Evolutionary conservation across 495 filamentous ascomycete species (phyloP).

Genomic region (Annulohypoxylon stygium): DNA sequence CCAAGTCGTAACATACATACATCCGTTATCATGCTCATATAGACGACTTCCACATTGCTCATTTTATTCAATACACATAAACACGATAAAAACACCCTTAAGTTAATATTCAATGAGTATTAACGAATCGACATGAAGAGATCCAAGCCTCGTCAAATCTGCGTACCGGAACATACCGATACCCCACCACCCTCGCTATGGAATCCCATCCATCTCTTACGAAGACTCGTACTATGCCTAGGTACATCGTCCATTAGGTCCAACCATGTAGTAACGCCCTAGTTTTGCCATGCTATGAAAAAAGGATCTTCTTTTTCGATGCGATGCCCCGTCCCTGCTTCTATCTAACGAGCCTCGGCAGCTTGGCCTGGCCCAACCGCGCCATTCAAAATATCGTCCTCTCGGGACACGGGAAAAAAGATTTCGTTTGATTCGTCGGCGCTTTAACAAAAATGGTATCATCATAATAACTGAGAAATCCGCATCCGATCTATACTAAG

Average conservation of each 20-base stretch:
- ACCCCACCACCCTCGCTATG: not conserved
- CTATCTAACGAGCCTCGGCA: conserved; percentile 10
- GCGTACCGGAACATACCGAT: not conserved
- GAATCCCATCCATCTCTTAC: not conserved
- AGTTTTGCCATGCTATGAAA: conserved; percentile 27
- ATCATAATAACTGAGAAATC: conserved; percentile 43
- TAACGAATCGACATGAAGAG: conserved; percentile 16
- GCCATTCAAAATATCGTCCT: conserved; percentile 6
- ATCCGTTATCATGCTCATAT: not conserved
- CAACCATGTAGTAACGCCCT: conserved; percentile 21
- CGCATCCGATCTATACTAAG: conserved; percentile 30
- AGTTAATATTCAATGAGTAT: conserved; percentile 12
- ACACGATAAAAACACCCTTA: not conserved
- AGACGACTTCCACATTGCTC: not conserved
- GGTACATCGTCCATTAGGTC: conserved; percentile 12
- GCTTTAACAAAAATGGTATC: conserved; percentile 44
- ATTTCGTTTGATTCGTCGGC: conserved; percentile 25
- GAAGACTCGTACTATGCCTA: not conserved
- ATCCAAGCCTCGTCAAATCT: conserved; percentile 22
- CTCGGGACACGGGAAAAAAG: not conserved
- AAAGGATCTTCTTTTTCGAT: not conserved
- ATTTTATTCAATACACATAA: not conserved
- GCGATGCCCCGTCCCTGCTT: not conserved
- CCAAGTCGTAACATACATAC: not conserved
- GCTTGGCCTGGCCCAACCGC: conserved; percentile 11